phyloP scores from a whole-genome alignment of 192 early-diverging fungal species.

The Rhizophagus clarus region DNA sequence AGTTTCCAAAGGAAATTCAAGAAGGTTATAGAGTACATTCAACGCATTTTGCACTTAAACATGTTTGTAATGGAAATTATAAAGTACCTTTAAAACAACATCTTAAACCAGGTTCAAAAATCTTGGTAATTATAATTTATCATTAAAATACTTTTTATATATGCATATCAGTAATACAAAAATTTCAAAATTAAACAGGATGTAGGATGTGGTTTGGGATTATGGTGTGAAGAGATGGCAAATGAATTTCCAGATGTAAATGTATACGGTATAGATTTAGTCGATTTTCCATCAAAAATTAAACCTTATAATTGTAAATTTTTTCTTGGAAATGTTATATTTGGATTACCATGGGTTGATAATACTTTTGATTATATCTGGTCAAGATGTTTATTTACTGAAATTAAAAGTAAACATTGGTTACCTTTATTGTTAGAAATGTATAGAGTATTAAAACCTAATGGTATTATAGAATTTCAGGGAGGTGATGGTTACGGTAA shows the following conservation, averaged over 20 bases:
- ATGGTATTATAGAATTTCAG: conserved; percentile 14
- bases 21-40: conserved; percentile 2
- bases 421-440: background rate
- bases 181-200: conserved; percentile 24
- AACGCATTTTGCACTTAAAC: conserved; percentile 23
- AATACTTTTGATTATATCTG: conserved; percentile 19
- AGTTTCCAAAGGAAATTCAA: conserved; percentile 20
- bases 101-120: background rate
- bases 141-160: background rate
- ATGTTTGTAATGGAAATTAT: conserved; percentile 13
- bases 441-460: conserved; percentile 16
- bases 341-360: background rate
- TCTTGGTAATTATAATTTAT: background rate
- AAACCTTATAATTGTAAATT: conserved; percentile 17
- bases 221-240: conserved; percentile 43
- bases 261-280: conserved; percentile 37
- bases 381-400: background rate
- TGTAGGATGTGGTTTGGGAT: conserved; percentile 43
- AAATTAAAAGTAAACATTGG: conserved; percentile 5
- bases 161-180: background rate
- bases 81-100: background rate
- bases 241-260: conserved; percentile 37
- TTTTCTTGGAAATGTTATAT: background rate
- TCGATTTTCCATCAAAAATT: background rate
- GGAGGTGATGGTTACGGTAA: conserved; percentile 9